These are phyloP conservation scores for Axilococcus clingmanii DNA, from an alignment of 139 green algal species.

Conservation along the genomic window DNA sequence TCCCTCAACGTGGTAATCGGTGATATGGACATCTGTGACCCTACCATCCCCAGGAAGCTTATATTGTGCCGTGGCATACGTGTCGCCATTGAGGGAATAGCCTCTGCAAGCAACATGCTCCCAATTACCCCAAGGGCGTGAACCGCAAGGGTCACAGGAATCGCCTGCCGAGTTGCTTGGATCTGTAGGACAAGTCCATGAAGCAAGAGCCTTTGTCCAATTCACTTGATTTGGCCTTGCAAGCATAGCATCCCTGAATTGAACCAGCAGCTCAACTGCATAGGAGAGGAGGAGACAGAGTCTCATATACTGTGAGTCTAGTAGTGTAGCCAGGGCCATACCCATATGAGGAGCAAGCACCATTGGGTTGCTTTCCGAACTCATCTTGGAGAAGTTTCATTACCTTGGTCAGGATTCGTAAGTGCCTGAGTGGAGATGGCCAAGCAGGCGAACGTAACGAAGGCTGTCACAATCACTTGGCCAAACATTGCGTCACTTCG, in stretches of 20 bases:
- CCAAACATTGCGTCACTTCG: too few species aligned
- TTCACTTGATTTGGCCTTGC: constrained; percentile 1
- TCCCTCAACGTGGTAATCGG: constrained; percentile 19
- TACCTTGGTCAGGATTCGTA: too few species aligned
- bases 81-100: not conserved
- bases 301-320: too few species aligned
- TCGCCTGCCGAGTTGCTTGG: constrained; percentile 2
- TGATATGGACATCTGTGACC: constrained; percentile 29
- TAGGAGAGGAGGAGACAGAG: not conserved
- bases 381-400: too few species aligned
- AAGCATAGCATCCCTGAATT: constrained; percentile 22
- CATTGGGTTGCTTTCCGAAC: too few species aligned
- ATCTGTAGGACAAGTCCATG: constrained; percentile 13
- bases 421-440: too few species aligned
- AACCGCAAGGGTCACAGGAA: constrained; percentile 12
- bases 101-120: constrained; percentile 22
- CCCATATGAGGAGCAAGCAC: too few species aligned
- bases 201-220: constrained; percentile 15
- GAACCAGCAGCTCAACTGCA: not conserved
- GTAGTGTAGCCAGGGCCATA: too few species aligned
- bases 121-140: constrained; percentile 13
- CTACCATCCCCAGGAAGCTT: constrained; percentile 8
- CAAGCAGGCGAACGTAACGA: too few species aligned
- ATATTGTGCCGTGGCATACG: not conserved
- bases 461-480: too few species aligned